Base-by-base conservation (phyloP, 192 early-diverging fungal species). In the Allomyces arbusculus region DNA sequence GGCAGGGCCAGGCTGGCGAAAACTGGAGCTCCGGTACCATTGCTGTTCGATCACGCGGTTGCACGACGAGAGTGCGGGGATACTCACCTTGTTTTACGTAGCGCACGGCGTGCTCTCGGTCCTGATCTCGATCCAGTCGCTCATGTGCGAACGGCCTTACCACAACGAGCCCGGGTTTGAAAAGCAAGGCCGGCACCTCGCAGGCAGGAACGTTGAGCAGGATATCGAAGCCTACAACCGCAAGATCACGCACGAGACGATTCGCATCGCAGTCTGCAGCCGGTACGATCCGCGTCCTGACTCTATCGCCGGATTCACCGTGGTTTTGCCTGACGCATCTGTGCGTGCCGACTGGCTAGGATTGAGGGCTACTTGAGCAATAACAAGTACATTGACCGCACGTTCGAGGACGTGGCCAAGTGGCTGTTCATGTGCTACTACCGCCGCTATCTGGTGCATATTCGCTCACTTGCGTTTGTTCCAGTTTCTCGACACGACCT, bases 151-250 rank as follows among this genome's bases (percentile, higher is more conserved):
- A 43, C 77, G 73, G 66, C 78, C 78, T 5, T 55, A 61, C 10
- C 69, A 73, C 67, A 85, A 85, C 63, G 84, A 85, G 72, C 84
- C 84, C 44, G 80, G 82, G 23, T 77, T 78, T 65, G 84, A 85
- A 55, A 78, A 80, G 7, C 33, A 40, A 40, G 33, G 33, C 4
- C 33, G 33, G 33, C 33, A 40, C 33, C 33, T 40, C 4, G 33
- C 33, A 40, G 33, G 33, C 33, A 40, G 33, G 33, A 40, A 40
- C 33, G 33, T 40, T 23, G 65, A 67, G 28, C 65, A 62, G 26
- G 78, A 82, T 63, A 63, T 82, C 10, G 74, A 77, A 61, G 62
- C 70, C 6, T 85, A 85, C 66, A 85, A 80, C 62, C 72, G 74
- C 63, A 85, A 85, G 67, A 82, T 85, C 64, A 72, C 71, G 44